phyloP scores from a whole-genome alignment of 2,329 filamentous ascomycete species.

The Didymella sp. region DNA sequence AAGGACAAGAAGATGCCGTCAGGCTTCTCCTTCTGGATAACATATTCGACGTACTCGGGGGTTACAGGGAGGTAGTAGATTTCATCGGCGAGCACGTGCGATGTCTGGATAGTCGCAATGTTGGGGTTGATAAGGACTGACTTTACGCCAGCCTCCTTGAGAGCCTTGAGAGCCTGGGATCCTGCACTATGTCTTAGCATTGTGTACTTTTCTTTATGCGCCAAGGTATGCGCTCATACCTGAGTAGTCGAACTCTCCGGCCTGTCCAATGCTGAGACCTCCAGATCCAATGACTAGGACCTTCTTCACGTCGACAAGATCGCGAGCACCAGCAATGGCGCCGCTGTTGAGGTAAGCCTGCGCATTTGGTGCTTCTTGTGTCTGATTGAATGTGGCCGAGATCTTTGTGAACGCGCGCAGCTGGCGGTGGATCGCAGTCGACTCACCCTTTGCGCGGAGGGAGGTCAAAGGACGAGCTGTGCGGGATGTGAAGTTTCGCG shows the following conservation, averaged over 20 bases:
- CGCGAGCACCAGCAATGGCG: conserved; percentile 75
- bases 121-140: conserved; percentile 98
- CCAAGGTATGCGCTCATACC: conserved; percentile 60
- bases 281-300: conserved; percentile 95
- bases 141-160: conserved; percentile 91
- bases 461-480: conserved; percentile 42
- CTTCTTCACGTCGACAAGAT: conserved; percentile 91
- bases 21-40: conserved; percentile 93
- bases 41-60: conserved; percentile 95
- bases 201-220: not conserved
- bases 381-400: conserved; percentile 47
- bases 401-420: conserved; percentile 50
- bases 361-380: conserved; percentile 77
- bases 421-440: conserved; percentile 43
- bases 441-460: conserved; percentile 41
- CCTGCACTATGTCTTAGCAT: conserved; percentile 60
- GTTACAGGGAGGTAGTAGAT: conserved; percentile 98
- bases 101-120: conserved; percentile 97
- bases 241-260: conserved; percentile 98
- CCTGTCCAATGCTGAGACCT: conserved; percentile 95
- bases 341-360: conserved; percentile 91
- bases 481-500: conserved; percentile 44
- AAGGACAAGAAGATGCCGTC: conserved; percentile 98
- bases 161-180: conserved; percentile 92
- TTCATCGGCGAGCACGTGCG: conserved; percentile 94